Base-by-base conservation (phyloP, 352 stramenopile species). In the Phytophthora pini region DNA sequence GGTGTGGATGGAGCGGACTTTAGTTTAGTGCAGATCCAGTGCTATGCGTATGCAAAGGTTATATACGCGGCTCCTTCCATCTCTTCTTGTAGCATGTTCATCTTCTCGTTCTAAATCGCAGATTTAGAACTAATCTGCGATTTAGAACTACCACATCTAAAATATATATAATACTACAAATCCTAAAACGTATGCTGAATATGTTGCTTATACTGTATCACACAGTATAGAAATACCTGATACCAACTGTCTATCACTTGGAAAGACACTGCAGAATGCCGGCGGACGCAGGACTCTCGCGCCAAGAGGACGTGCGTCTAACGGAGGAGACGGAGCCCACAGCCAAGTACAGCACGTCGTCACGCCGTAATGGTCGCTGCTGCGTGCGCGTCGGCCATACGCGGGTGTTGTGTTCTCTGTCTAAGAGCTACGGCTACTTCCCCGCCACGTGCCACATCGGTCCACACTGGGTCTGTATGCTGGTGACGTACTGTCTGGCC, bases 401-500 rank as follows among this genome's bases (percentile, higher is more conserved):
- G 13, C 72, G 64, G 41, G 70, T 92, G 22, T 53, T 94, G 8
- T 94, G 75, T 65, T 87, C 81, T 36, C 64, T 77, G 27, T 66
- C 74, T 6, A 34, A 40, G 3, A 47, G 53, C 20, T 89, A 87
- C 55, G 77, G 77, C 17, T 77, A 77, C 61, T 93, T 94, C 54
- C 87, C 87, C 1, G 9, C 36, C 32, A 90, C 81, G 40, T 84
- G 72, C 43, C 84, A 92, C 60, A 64, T 94, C 39, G 87, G 87
- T 0, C 87, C 87, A 11, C 76, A 94, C 57, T 90, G 79, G 78
- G 66, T 56, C 17, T 93, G 71, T 62, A 92, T 93, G 82, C 51
- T 93, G 46, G 61, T 92, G 29, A 94, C 84, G 2, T 94, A 93
- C 70, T 80, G 68, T 32, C 65, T 94, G 44, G 70, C 82, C 3